phyloP scores from a whole-genome alignment of 805 yeast species.

The Priceomyces castillae region DNA sequence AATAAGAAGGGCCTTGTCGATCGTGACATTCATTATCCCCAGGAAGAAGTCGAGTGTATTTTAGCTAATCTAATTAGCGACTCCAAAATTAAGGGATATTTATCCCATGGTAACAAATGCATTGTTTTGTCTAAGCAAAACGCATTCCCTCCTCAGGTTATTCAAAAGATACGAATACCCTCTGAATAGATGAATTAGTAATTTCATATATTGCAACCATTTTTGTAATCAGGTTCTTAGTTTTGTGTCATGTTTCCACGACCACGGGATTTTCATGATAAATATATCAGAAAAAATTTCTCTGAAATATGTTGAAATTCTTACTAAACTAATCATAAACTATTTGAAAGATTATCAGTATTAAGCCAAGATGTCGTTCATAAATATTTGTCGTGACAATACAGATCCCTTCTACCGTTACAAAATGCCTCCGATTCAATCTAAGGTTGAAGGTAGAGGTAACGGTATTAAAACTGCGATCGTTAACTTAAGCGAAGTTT shows the following conservation, averaged over 20 bases:
- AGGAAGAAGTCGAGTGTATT: constrained; percentile 65
- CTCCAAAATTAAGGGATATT: constrained; percentile 71
- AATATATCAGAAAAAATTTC: neutral
- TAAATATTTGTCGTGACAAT: constrained; percentile 95
- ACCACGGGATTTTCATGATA: neutral
- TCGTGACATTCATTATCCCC: constrained; percentile 9
- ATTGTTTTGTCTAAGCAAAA: constrained; percentile 72
- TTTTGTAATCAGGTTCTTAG: neutral
- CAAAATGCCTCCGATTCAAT: constrained; percentile 97
- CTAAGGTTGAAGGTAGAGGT: constrained; percentile 98
- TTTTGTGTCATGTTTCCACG: constrained; percentile 1
- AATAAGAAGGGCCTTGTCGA: constrained; percentile 2
- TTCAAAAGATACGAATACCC: neutral
- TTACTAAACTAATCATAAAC: neutral
- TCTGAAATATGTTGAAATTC: neutral
- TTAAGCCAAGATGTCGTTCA: constrained; percentile 60
- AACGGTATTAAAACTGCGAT: constrained; percentile 98
- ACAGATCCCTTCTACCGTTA: constrained; percentile 98
- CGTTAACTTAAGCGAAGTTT: constrained; percentile 86
- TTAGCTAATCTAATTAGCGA: constrained; percentile 62
- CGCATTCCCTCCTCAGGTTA: constrained; percentile 55
- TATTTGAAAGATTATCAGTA: constrained; percentile 1
- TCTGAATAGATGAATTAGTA: neutral
- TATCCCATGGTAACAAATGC: constrained; percentile 72
- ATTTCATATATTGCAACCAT: neutral